Evolutionary conservation across 108 stramenopile genomes (phyloP), one percentile per base, ranked within the genome.

Genomic region (Aureococcus anophagefferens): DNA sequence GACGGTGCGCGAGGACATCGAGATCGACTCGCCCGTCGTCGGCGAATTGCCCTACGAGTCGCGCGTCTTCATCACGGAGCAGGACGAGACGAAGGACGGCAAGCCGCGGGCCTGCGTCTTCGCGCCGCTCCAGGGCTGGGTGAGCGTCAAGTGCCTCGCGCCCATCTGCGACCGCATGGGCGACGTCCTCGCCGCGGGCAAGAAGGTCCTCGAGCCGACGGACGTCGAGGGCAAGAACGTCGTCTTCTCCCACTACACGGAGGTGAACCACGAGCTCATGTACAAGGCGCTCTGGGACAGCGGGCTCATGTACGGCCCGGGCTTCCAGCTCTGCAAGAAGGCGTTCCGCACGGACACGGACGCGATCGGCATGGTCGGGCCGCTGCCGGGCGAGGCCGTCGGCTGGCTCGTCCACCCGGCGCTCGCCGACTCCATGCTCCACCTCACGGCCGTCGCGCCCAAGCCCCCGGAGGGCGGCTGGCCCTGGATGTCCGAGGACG

Each of bases 331-430:
- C 51, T 59, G 51, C 51, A 59, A 59, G 51, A 16, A 25, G 21
- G 51, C 51, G 7, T 59, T 25, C 14, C 21, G 51, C 51, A 59
- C 51, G 21, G 51, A 59, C 51, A 59, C 51, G 25, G 51, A 59
- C 21, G 51, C 51, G 7, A 28, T 59, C 25, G 51, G 51, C 51
- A 1, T 25, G 21, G 25, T 59, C 51, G 51, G 51, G 3, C 51
- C 51, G 21, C 14, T 59, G 21, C 51, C 51, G 51, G 51, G 51
- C 51, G 21, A 59, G 51, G 25, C 51, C 51, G 21, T 25, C 21
- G 51, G 51, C 51, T 59, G 51, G 51, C 51, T 59, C 51, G 51
- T 59, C 21, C 51, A 59, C 51, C 51, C 51, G 51, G 51, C 51
- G 21, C 51, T 59, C 51, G 51, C 51, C 21, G 51, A 59, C 51